phyloP scores from a whole-genome alignment of 1,139 yeast species.

The Diutina mesorugosa region DNA sequence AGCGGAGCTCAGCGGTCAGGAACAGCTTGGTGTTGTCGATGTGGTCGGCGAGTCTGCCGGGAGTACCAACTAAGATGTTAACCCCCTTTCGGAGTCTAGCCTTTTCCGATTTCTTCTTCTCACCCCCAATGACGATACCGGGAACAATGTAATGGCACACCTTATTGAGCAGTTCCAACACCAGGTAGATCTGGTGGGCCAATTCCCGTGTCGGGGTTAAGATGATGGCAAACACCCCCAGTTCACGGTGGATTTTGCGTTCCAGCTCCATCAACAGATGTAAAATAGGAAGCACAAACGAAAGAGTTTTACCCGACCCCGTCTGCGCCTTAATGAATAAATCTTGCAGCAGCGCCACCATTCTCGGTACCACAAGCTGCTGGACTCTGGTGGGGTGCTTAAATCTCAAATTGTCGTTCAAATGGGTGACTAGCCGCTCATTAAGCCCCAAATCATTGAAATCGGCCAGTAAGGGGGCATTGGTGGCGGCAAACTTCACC shows the following conservation, averaged over 20 bases:
- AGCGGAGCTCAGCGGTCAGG: constrained; percentile 61
- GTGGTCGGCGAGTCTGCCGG: constrained; percentile 88
- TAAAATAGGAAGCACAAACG: constrained; percentile 77
- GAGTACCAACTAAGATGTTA: constrained; percentile 80
- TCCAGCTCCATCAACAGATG: constrained; percentile 49
- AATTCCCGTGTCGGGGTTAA: constrained; percentile 90
- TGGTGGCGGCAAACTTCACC: constrained; percentile 44
- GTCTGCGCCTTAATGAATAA: constrained; percentile 88
- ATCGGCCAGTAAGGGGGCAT: constrained; percentile 67
- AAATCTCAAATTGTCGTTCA: constrained; percentile 4
- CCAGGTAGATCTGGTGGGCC: constrained; percentile 83
- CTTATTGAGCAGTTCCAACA: constrained; percentile 54
- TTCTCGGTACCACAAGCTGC: constrained; percentile 54
- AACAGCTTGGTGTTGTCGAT: constrained; percentile 70
- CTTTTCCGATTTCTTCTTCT: constrained; percentile 84
- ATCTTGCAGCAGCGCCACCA: constrained; percentile 58
- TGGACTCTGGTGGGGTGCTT: constrained; percentile 22
- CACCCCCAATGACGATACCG: constrained; percentile 91
- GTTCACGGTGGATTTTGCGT: constrained; percentile 43
- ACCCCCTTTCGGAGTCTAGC: constrained; percentile 86
- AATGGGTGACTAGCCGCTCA: constrained; percentile 42
- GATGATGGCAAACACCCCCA: constrained; percentile 81
- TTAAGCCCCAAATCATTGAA: constrained; percentile 68
- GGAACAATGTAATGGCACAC: constrained; percentile 81
- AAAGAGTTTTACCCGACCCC: constrained; percentile 88